These are phyloP conservation scores for Phoenix dactylifera DNA, from an alignment of 176 grass and related monocot genomes.

Conservation along the genomic window DNA sequence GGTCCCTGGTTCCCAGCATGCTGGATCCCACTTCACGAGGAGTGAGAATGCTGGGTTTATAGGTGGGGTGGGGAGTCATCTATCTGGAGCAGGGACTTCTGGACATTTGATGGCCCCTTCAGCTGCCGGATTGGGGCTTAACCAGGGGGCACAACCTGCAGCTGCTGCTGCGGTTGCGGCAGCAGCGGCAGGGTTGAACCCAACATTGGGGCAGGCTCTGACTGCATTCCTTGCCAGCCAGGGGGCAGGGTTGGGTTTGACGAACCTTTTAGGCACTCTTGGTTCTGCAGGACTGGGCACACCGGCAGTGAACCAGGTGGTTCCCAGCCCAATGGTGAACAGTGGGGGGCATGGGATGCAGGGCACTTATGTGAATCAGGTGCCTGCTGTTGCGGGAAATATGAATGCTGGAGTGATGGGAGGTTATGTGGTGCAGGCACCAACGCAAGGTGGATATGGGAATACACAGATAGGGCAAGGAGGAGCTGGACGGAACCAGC, in stretches of 20 bases:
- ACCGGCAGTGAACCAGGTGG: conserved; percentile 13
- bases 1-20: conserved; percentile 21
- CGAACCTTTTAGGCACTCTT: conserved; percentile 38
- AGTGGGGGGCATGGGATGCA: conserved; percentile 34
- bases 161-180: conserved; percentile 30
- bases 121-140: conserved; percentile 26
- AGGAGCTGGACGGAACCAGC: conserved; percentile 61
- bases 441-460: conserved; percentile 61
- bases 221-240: conserved; percentile 71
- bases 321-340: conserved; percentile 44
- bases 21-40: not conserved
- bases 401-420: conserved; percentile 22
- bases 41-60: conserved; percentile 30
- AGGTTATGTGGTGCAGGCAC: conserved; percentile 34
- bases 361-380: conserved; percentile 27
- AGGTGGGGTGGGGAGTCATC: conserved; percentile 39
- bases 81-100: conserved; percentile 28
- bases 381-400: not conserved
- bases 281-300: conserved; percentile 29
- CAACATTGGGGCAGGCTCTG: conserved; percentile 78
- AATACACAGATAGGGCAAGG: conserved; percentile 28
- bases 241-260: conserved; percentile 49
- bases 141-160: conserved; percentile 13
- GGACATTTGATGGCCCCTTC: conserved; percentile 59
- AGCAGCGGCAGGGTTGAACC: conserved; percentile 52